Base-by-base conservation (phyloP, 371 early-diverging fungal genomes). In the Homolaphlyctis polyrhiza region DNA sequence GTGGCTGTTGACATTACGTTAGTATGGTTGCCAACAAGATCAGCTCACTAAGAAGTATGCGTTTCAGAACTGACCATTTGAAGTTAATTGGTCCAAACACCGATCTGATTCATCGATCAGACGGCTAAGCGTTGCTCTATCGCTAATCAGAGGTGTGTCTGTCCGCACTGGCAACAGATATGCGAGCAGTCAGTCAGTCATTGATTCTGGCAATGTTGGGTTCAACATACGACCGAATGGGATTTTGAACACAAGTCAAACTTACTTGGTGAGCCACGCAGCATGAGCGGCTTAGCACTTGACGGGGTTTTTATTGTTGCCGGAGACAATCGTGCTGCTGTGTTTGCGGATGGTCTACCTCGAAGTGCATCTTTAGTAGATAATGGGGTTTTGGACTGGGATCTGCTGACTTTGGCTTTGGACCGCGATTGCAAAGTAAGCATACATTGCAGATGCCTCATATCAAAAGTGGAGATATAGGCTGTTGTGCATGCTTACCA, bases 261-360 rank as follows among this genome's bases (percentile, higher is more conserved):
- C 55, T 13, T 27, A 55, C 55, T 55, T 27, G 55, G 55, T 21
- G 55, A 55, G 30, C 55, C 55, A 18, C 55, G 4, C 6, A 55
- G 55, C 21, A 55, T 4, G n/a, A 55, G 23, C 23, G 45, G 45
- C 23, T 45, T 45, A 23, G 23, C 45, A 55, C 39, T 39, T 39
- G 39, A 18, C 11, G 39, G 18, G 3, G n/a, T 47, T 47, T 47
- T 39, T 39, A 18, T 18, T 39, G 39, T 39, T 39, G 39, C 39
- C 18, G 39, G 39, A 39, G 39, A 39, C 39, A 18, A 11, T 39
- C 18, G 11, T 39, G 39, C 39, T 39, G 39, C 39, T 39, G 39
- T 18, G 11, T 8, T 8, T 39, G 11, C 11, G 39, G 39, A 39
- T 8, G 18, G 39, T 11, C 8, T 18, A 39, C 11, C 11, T 18